Evolutionary conservation across 2,329 filamentous ascomycete species (phyloP).

Genomic region (Xylariaceae sp.): DNA sequence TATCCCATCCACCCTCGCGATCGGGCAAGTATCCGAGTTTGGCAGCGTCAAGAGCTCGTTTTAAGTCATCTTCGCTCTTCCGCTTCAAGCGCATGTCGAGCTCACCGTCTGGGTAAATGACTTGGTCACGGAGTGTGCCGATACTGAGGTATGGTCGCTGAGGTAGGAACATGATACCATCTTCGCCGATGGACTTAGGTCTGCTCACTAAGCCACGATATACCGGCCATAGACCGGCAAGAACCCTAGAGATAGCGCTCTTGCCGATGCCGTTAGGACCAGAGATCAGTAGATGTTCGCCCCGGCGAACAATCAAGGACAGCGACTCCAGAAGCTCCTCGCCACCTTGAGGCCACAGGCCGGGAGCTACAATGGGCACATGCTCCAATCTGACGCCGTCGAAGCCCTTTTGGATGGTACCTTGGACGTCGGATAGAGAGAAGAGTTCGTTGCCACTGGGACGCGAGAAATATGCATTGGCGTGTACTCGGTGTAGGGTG

Average conservation of each 20-base stretch:
- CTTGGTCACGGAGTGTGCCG: conserved; percentile 90
- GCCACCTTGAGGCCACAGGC: conserved; percentile 82
- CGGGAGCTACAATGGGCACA: conserved; percentile 87
- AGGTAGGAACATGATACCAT: conserved; percentile 98
- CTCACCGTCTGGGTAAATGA: conserved; percentile 95
- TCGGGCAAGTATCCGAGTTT: conserved; percentile 85
- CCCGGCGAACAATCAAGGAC: conserved; percentile 82
- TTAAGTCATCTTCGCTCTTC: conserved; percentile 74
- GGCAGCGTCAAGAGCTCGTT: conserved; percentile 76
- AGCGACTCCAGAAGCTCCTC: conserved; percentile 88
- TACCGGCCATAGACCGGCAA: conserved; percentile 90
- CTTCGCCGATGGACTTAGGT: conserved; percentile 74
- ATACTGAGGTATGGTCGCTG: conserved; percentile 90
- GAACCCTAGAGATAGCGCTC: conserved; percentile 79
- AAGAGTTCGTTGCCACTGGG: conserved; percentile 71
- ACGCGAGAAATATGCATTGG: conserved; percentile 78
- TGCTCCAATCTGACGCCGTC: conserved; percentile 92
- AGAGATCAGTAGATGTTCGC: conserved; percentile 91
- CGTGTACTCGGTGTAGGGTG: conserved; percentile 89
- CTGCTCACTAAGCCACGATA: conserved; percentile 90
- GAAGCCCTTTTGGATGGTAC: conserved; percentile 90
- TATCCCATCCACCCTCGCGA: conserved; percentile 94
- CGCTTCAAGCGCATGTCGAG: conserved; percentile 85
- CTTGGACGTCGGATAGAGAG: conserved; percentile 87
- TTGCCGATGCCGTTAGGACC: conserved; percentile 95